These are phyloP conservation scores for Ligustrum vulgare DNA, from an alignment of 257 asterid species.

Conservation along the genomic window DNA sequence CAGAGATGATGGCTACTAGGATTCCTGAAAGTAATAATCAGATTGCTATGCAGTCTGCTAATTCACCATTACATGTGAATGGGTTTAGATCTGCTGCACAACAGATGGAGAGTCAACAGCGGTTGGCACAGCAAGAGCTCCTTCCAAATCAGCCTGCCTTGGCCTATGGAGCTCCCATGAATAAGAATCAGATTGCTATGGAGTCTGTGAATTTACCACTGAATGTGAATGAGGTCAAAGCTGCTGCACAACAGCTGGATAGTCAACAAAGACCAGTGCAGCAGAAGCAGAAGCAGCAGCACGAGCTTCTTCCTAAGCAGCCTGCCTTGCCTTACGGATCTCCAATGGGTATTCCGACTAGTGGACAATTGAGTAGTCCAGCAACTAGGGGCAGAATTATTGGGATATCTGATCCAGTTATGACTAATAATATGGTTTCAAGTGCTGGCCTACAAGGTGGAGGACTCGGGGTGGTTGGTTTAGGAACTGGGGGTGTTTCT, in stretches of 20 bases:
- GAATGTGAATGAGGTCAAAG: conserved; percentile 57
- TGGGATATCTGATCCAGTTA: conserved; percentile 47
- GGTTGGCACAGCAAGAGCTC: neutral
- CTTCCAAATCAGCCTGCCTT: neutral
- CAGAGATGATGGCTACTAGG: conserved; percentile 29
- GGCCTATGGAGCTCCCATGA: neutral
- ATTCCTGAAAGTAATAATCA: conserved; percentile 41
- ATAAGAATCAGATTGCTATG: neutral
- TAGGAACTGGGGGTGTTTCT: conserved; percentile 31
- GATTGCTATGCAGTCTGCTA: conserved; percentile 18
- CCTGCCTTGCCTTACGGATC: conserved; percentile 52
- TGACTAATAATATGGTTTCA: conserved; percentile 45
- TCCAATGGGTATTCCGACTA: conserved; percentile 48
- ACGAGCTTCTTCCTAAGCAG: conserved; percentile 67
- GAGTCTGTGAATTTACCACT: conserved; percentile 52
- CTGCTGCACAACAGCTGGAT: conserved; percentile 42
- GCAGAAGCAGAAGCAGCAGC: conserved; percentile 25
- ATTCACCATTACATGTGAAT: neutral
- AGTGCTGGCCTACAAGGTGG: conserved; percentile 43
- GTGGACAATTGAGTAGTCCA: conserved; percentile 45
- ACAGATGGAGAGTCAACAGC: neutral
- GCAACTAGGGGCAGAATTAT: conserved; percentile 50
- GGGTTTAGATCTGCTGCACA: neutral
- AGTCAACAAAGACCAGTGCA: conserved; percentile 34
- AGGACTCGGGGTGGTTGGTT: conserved; percentile 59